Evolutionary conservation across 768 basidiomycete species (phyloP).

Genomic region (Tylopilus vinaceipallidus): DNA sequence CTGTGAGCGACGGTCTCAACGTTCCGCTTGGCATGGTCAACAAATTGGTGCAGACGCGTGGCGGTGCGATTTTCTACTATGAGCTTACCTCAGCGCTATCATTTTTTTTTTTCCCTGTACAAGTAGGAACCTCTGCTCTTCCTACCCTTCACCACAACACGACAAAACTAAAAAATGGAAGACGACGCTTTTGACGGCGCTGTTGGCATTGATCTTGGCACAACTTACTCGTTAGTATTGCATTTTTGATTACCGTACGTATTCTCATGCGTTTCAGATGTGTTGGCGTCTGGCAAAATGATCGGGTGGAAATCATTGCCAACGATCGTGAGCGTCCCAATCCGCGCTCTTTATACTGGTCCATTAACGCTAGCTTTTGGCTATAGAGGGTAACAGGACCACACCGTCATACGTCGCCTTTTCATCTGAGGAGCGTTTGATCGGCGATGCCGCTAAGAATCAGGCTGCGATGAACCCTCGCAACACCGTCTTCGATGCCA

Average conservation of each 20-base stretch:
- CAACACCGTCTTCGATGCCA: slow-evolving; percentile 99
- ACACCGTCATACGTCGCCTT: slow-evolving; percentile 99
- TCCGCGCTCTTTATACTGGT: not conserved
- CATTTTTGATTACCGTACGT: slow-evolving; percentile 15
- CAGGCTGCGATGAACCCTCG: slow-evolving; percentile 99
- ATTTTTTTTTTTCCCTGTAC: slow-evolving; percentile 37
- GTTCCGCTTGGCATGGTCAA: slow-evolving; percentile 27
- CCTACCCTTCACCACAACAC: slow-evolving; percentile 34
- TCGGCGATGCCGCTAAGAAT: slow-evolving; percentile 98
- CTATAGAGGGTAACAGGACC: slow-evolving; percentile 92
- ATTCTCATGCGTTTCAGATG: slow-evolving; percentile 54
- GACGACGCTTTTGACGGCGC: slow-evolving; percentile 90
- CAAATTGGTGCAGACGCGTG: slow-evolving; percentile 18
- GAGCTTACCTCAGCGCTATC: slow-evolving; percentile 56
- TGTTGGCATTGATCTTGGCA: slow-evolving; percentile 95
- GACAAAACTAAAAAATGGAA: slow-evolving; percentile 59
- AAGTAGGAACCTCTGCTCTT: slow-evolving; percentile 11
- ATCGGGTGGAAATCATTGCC: slow-evolving; percentile 99
- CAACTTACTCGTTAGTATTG: slow-evolving; percentile 85
- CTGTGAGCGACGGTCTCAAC: slow-evolving; percentile 23
- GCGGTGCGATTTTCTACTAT: slow-evolving; percentile 32
- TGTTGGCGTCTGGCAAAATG: slow-evolving; percentile 99
- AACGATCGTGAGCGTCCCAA: slow-evolving; percentile 74
- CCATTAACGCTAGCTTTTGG: slow-evolving; percentile 1
- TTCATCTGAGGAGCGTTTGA: slow-evolving; percentile 92